These are phyloP conservation scores for Neonectria neomacrospora DNA, from an alignment of 2,329 filamentous ascomycete genomes.

Conservation along the genomic window DNA sequence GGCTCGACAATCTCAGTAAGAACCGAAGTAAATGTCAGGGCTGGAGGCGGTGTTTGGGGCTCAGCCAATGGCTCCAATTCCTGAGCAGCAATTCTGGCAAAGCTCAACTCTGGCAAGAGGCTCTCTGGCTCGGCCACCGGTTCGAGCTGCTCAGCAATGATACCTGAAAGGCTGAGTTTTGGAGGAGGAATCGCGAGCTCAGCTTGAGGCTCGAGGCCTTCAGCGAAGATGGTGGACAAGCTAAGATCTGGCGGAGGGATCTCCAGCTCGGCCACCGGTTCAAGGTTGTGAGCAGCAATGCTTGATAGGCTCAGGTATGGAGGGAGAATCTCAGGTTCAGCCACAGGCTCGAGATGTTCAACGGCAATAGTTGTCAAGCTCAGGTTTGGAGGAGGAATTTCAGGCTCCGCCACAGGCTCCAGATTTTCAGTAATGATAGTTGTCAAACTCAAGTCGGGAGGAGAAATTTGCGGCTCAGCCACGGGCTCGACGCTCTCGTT, in stretches of 20 bases:
- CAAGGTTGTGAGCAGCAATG: slow-evolving; percentile 42
- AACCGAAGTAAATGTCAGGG: slow-evolving; percentile 3
- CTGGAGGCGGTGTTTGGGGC: slow-evolving; percentile 2
- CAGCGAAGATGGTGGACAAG: slow-evolving; percentile 42
- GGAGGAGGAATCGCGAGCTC: slow-evolving; percentile 41
- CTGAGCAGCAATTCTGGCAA: slow-evolving; percentile 33
- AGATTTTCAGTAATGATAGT: slow-evolving; percentile 50
- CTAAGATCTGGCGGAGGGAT: slow-evolving; percentile 39
- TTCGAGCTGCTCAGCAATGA: slow-evolving; percentile 32
- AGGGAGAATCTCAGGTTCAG: slow-evolving; percentile 36
- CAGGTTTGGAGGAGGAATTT: slow-evolving; percentile 41
- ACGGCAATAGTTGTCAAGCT: slow-evolving; percentile 43
- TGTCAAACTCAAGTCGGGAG: slow-evolving; percentile 52
- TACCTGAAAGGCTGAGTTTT: slow-evolving; percentile 42
- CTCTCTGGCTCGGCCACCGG: slow-evolving; percentile 33
- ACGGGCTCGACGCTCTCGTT: slow-evolving; percentile 55
- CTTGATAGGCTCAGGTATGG: slow-evolving; percentile 43
- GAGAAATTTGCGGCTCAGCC: slow-evolving; percentile 50
- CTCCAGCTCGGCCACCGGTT: slow-evolving; percentile 46
- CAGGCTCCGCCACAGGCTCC: slow-evolving; percentile 45
- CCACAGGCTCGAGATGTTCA: slow-evolving; percentile 45
- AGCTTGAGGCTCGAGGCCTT: slow-evolving; percentile 44
- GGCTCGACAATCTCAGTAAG: slow-evolving; percentile 30
- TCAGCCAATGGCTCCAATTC: slow-evolving; percentile 10
- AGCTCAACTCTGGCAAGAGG: slow-evolving; percentile 26